Percentiles rank a stretch among this genome's conserved stretches.
phyloP scores from a whole-genome alignment of 306 rosid species.

The Oxytropis ochrocephala region DNA sequence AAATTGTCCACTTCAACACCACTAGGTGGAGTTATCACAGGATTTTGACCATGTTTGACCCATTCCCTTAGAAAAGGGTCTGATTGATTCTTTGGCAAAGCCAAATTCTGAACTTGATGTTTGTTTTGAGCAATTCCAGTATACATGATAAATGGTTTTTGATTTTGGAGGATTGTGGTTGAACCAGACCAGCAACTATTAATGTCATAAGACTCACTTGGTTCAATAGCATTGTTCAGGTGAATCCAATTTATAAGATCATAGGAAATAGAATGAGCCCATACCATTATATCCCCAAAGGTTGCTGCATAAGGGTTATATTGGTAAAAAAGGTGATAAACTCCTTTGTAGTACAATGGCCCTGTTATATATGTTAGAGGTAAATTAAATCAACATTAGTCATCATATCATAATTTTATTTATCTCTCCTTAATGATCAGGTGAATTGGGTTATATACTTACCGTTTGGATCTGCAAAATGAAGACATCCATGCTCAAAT shows the following conservation, averaged over 20 bases:
- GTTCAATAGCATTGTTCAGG: conserved; percentile 29
- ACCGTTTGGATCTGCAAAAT: conserved; percentile 30
- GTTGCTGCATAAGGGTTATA: conserved; percentile 36
- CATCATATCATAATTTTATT: not conserved
- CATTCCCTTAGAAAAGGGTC: no score
- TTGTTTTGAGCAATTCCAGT: conserved; percentile 23
- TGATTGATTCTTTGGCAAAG: no score
- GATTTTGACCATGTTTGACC: not conserved
- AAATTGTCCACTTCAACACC: conserved; percentile 28
- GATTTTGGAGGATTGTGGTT: conserved; percentile 29
- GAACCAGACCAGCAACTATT: conserved; percentile 55
- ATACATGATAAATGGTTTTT: conserved; percentile 36
- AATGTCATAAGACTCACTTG: conserved; percentile 33
- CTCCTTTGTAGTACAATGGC: conserved; percentile 44
- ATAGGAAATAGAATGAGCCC: conserved; percentile 45
- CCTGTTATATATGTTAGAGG: conserved; percentile 13
- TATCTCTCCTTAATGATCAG: not conserved
- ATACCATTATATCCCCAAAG: conserved; percentile 32
- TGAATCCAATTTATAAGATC: conserved; percentile 47
- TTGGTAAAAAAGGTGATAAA: conserved; percentile 43
- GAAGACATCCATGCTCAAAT: not conserved
- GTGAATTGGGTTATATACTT: conserved; percentile 5
- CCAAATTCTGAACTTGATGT: conserved; percentile 13
- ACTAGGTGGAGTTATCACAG: conserved; percentile 28
- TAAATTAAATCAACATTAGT: not conserved